phyloP scores from a whole-genome alignment of 176 grass and related monocot genomes.

The Aegilops speltoides region DNA sequence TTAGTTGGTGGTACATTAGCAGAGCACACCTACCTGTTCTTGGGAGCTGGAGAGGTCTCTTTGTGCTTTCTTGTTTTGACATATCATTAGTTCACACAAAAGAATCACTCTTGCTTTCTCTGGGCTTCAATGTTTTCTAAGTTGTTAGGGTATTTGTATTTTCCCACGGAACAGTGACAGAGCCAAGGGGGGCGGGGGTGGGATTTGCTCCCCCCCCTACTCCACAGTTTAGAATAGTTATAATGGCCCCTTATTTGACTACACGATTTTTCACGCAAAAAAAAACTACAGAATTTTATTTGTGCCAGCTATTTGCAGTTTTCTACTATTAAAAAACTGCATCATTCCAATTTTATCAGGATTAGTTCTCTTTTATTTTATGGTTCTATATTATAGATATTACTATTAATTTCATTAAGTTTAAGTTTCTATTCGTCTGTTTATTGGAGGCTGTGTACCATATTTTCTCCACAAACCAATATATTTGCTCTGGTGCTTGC shows the following conservation, averaged over 20 bases:
- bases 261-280: background rate
- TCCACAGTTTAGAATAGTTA: too few species aligned
- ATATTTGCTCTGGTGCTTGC: constrained; percentile 31
- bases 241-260: background rate
- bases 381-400: constrained; percentile 11
- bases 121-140: background rate
- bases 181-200: too few species aligned
- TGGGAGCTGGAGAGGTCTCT: constrained; percentile 96
- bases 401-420: background rate
- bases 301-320: constrained; percentile 8
- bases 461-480: constrained; percentile 9
- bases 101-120: background rate
- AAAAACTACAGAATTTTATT: background rate
- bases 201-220: too few species aligned
- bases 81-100: background rate
- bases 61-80: background rate
- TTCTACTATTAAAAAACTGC: background rate
- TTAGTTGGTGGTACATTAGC: constrained; percentile 72
- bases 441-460: background rate
- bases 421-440: background rate
- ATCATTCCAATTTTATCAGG: background rate
- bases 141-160: background rate
- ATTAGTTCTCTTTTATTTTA: background rate
- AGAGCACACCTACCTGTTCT: constrained; percentile 90
- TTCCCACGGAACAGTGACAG: background rate